These are phyloP conservation scores for Marchantia paleacea DNA, from an alignment of 225 moss, liverwort and hornwort species.

Conservation along the genomic window DNA sequence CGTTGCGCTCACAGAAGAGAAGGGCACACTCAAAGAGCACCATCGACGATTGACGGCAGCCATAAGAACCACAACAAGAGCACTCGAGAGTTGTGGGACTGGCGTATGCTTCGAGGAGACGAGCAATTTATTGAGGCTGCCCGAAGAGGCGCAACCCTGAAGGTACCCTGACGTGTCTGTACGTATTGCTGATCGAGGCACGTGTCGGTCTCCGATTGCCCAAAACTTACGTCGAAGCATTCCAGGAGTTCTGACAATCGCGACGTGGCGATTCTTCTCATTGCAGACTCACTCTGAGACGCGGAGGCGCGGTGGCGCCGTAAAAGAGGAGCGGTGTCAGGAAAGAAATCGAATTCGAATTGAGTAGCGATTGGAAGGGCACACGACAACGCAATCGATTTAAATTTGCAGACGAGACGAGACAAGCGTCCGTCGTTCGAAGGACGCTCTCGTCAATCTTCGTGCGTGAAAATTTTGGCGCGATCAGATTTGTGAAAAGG, in stretches of 20 bases:
- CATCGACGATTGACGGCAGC: too few relatives aligned
- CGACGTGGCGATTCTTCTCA: neutral
- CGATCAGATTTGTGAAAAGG: too few relatives aligned
- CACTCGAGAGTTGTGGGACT: too few relatives aligned
- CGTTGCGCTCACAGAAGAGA: too few relatives aligned
- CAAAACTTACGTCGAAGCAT: neutral
- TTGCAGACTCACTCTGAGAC: neutral
- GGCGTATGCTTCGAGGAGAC: too few relatives aligned
- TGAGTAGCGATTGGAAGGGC: neutral
- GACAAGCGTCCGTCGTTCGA: too few relatives aligned
- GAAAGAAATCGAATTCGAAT: neutral
- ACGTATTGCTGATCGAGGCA: neutral
- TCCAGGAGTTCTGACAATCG: neutral
- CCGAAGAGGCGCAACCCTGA: constrained; percentile 3
- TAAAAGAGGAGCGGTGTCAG: neutral
- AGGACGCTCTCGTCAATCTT: neutral
- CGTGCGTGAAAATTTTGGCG: too few relatives aligned
- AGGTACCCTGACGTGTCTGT: neutral
- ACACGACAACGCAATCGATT: neutral
- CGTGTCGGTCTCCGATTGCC: neutral
- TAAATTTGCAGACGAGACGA: neutral
- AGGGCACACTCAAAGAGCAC: too few relatives aligned
- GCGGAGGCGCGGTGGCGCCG: neutral
- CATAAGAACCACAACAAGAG: too few relatives aligned
- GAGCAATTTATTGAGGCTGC: too few relatives aligned